Evolutionary conservation across 176 grass and related monocot genomes (phyloP).

Genomic region (Dendrocalamus sinicus): DNA sequence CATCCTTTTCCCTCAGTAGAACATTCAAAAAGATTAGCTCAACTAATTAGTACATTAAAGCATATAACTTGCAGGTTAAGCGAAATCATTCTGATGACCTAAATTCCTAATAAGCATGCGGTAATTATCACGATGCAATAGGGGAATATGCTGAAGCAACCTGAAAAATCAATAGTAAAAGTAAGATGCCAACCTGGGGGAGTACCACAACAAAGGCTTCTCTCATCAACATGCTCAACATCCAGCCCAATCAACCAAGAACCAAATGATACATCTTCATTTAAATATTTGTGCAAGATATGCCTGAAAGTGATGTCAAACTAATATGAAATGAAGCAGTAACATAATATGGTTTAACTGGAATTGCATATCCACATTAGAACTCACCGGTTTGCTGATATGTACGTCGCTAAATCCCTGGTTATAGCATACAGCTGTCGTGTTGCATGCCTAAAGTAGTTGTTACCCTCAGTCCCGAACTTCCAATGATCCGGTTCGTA

Average conservation of each 20-base stretch:
- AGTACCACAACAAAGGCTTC: slow-evolving; percentile 84
- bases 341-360: neutral
- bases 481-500: slow-evolving; percentile 84
- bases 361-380: slow-evolving; percentile 13
- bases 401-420: slow-evolving; percentile 74
- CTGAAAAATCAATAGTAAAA: slow-evolving; percentile 18
- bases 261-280: slow-evolving; percentile 87
- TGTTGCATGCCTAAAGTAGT: slow-evolving; percentile 84
- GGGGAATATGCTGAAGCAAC: slow-evolving; percentile 13
- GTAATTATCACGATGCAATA: slow-evolving; percentile 7
- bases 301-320: slow-evolving; percentile 50
- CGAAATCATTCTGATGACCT: neutral
- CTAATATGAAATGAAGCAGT: slow-evolving; percentile 15
- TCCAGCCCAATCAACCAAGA: slow-evolving; percentile 89
- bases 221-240: slow-evolving; percentile 87
- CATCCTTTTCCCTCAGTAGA: slow-evolving; percentile 32
- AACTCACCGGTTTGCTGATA: slow-evolving; percentile 73
- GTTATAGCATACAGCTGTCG: slow-evolving; percentile 77
- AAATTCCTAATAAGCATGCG: slow-evolving; percentile 20
- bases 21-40: slow-evolving; percentile 21
- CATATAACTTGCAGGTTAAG: slow-evolving; percentile 42
- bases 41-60: slow-evolving; percentile 40
- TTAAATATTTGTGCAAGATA: slow-evolving; percentile 87
- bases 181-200: slow-evolving; percentile 60
- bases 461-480: slow-evolving; percentile 75